Evolutionary conservation across 352 stramenopile genomes (phyloP).

Genomic region (Saprolegnia diclina): DNA sequence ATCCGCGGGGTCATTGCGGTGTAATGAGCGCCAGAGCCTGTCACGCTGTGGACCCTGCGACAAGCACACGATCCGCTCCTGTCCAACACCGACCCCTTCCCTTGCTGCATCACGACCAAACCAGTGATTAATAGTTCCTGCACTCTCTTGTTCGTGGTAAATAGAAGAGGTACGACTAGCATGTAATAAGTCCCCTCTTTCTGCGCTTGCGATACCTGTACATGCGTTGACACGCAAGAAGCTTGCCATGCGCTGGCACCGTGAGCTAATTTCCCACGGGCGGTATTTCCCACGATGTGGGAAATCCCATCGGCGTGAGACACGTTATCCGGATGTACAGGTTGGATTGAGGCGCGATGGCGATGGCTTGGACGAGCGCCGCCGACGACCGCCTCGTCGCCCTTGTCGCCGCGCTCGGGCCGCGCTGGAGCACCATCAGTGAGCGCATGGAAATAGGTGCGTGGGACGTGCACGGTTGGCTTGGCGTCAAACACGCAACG

Average conservation of each 20-base stretch:
- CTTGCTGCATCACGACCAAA: too few species aligned
- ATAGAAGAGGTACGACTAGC: too few species aligned
- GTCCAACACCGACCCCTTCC: too few species aligned
- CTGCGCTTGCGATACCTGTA: too few species aligned
- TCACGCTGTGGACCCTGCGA: background rate
- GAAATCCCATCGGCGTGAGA: background rate
- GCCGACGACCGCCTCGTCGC: conserved; percentile 44
- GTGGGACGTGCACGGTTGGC: conserved; percentile 30
- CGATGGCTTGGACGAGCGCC: conserved; percentile 35
- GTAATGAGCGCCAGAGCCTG: background rate
- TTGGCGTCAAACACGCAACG: background rate
- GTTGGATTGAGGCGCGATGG: background rate
- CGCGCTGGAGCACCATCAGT: conserved; percentile 19
- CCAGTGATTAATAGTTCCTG: too few species aligned
- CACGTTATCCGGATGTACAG: conserved; percentile 1
- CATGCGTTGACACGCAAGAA: background rate
- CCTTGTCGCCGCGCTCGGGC: conserved; percentile 33
- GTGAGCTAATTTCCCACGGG: background rate
- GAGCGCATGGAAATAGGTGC: conserved; percentile 29
- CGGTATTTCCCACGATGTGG: background rate
- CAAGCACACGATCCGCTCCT: background rate
- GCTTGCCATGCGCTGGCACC: background rate
- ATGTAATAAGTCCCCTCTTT: too few species aligned
- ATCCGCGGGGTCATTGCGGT: background rate
- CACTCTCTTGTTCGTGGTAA: too few species aligned